phyloP scores from a whole-genome alignment of 441 rosid genomes.

The Kokia cookei region DNA sequence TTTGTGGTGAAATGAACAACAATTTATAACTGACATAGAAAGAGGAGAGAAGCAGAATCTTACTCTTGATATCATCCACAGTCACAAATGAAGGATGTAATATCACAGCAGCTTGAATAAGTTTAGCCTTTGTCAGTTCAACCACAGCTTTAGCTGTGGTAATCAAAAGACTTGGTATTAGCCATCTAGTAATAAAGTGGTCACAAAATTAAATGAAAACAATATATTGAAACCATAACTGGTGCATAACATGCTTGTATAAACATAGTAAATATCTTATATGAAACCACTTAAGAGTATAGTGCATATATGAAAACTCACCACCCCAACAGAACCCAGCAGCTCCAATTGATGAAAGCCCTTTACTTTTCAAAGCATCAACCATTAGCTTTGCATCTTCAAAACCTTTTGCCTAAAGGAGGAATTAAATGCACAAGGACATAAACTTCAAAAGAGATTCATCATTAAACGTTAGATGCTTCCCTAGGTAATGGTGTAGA shows the following conservation, averaged over 20 bases:
- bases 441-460: not conserved
- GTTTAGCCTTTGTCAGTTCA: slow-evolving; percentile 46
- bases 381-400: slow-evolving; percentile 51
- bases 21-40: not conserved
- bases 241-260: not conserved
- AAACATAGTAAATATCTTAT: not conserved
- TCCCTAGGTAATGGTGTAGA: not conserved
- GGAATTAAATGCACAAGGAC: slow-evolving; percentile 10
- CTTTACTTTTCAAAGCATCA: slow-evolving; percentile 49
- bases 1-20: not conserved
- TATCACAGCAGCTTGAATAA: slow-evolving; percentile 60
- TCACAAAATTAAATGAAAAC: not conserved
- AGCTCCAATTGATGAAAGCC: slow-evolving; percentile 45
- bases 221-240: not conserved
- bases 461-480: not conserved
- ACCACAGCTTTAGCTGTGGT: slow-evolving; percentile 70
- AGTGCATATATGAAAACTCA: slow-evolving; percentile 17
- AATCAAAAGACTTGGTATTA: not conserved
- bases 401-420: slow-evolving; percentile 45
- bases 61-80: slow-evolving; percentile 72
- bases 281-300: not conserved
- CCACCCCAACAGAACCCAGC: slow-evolving; percentile 82
- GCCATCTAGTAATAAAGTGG: not conserved
- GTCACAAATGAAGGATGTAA: slow-evolving; percentile 73
- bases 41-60: not conserved